Evolutionary conservation across 179 eudicot genomes (phyloP).

Genomic region (Spinacia oleracea): DNA sequence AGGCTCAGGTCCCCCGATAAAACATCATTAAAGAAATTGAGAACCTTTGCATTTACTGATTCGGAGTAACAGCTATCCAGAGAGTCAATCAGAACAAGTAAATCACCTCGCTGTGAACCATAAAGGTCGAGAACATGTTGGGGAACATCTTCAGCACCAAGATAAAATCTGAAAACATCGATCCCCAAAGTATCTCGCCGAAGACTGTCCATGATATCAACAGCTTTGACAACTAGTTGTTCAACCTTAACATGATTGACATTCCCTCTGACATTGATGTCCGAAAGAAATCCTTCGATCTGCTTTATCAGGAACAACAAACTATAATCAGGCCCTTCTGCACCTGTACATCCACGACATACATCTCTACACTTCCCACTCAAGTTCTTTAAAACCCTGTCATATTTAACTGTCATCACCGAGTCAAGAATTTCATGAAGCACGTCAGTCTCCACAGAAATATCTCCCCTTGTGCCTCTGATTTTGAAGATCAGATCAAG

Average conservation of each 20-base stretch:
- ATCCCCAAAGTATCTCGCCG: conserved; percentile 56
- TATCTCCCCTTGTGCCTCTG: conserved; percentile 36
- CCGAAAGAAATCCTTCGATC: conserved; percentile 58
- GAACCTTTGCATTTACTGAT: conserved; percentile 66
- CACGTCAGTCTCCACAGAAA: conserved; percentile 50
- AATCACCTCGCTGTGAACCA: conserved; percentile 65
- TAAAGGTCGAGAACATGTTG: conserved; percentile 56
- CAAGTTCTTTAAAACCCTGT: conserved; percentile 62
- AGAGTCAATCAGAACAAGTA: conserved; percentile 75
- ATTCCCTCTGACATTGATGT: conserved; percentile 34
- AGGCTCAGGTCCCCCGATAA: conserved; percentile 59
- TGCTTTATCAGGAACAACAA: conserved; percentile 67
- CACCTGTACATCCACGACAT: conserved; percentile 44
- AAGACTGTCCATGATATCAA: conserved; percentile 51
- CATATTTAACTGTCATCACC: conserved; percentile 65
- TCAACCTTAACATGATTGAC: conserved; percentile 35
- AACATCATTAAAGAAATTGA: conserved; percentile 71
- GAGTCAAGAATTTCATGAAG: conserved; percentile 66
- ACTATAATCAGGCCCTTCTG: conserved; percentile 66
- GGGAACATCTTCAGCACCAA: conserved; percentile 59
- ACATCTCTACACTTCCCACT: conserved; percentile 65
- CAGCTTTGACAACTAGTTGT: conserved; percentile 41
- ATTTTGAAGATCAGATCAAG: conserved; percentile 61
- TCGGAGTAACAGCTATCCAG: conserved; percentile 75
- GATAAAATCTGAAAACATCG: conserved; percentile 54